Evolutionary conservation across 805 yeast genomes (phyloP).

Genomic region (Teunomyces pallodes): DNA sequence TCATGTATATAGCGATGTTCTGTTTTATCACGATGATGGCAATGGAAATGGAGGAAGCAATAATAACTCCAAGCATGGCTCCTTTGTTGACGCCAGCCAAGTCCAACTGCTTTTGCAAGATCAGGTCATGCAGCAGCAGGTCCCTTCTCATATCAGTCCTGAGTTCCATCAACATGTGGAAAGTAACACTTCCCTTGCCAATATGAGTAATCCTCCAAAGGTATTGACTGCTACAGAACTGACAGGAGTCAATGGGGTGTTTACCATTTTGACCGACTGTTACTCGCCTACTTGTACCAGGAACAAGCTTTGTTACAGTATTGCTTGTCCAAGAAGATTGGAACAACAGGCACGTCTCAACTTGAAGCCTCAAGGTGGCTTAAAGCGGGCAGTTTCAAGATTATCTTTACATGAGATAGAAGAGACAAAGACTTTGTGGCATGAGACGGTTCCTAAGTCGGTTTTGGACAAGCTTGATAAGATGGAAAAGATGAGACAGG

Average conservation of each 20-base stretch:
- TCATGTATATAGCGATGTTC: conserved; percentile 49
- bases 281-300: conserved; percentile 96
- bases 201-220: conserved; percentile 6
- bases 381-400: conserved; percentile 70
- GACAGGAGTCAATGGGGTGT: conserved; percentile 78
- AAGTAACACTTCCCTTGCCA: conserved; percentile 14
- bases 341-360: conserved; percentile 94
- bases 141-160: conserved; percentile 18
- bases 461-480: conserved; percentile 77
- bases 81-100: conserved; percentile 19
- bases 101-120: conserved; percentile 15
- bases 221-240: conserved; percentile 14
- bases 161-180: conserved; percentile 5
- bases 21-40: conserved; percentile 35
- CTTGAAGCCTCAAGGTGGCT: conserved; percentile 82
- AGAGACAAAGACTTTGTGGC: conserved; percentile 87
- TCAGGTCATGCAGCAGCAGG: conserved; percentile 17
- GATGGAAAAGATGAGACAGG: conserved; percentile 88
- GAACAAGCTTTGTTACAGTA: conserved; percentile 84
- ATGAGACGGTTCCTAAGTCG: conserved; percentile 81
- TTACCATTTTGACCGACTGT: conserved; percentile 88
- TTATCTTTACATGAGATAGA: conserved; percentile 65
- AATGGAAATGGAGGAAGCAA: conserved; percentile 23
- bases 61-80: conserved; percentile 28
- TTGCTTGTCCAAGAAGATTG: conserved; percentile 92